Conservation (phyloP, 192 early-diverging fungal genomes). For the Helicostylum pulchrum region DNA sequence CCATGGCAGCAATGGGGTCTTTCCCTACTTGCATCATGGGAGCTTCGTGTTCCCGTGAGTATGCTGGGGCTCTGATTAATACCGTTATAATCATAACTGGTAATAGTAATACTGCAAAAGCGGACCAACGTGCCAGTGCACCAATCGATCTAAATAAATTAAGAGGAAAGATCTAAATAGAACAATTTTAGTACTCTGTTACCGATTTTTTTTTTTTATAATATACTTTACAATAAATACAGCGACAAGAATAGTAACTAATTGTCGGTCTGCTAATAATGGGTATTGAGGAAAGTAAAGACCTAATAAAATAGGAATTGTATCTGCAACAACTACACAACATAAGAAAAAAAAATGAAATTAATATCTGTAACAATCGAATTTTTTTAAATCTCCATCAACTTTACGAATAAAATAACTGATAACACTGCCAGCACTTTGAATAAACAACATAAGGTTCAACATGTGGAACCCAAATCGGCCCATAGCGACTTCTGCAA, state of each 20-base stretch:
- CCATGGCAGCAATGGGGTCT: constrained; percentile 59
- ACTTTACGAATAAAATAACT: constrained; percentile 57
- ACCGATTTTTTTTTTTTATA: background rate
- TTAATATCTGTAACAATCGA: background rate
- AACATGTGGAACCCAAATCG: constrained; percentile 47
- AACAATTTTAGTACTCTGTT: constrained; percentile 4
- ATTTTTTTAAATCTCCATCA: too few species aligned
- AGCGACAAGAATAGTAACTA: constrained; percentile 38
- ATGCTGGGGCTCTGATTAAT: constrained; percentile 52
- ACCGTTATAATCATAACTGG: constrained; percentile 62
- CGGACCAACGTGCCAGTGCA: constrained; percentile 52
- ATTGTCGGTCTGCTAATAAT: constrained; percentile 26
- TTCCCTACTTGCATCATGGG: constrained; percentile 51
- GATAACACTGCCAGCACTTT: constrained; percentile 56
- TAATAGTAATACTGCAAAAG: constrained; percentile 54
- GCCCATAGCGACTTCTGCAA: constrained; percentile 54
- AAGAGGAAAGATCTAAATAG: constrained; percentile 53
- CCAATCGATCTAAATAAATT: constrained; percentile 61
- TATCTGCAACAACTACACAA: constrained; percentile 45
- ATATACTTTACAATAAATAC: constrained; percentile 40
- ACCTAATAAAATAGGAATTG: constrained; percentile 41
- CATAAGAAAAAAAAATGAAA: constrained; percentile 6
- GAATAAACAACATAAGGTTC: constrained; percentile 55
- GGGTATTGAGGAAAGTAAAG: constrained; percentile 33
- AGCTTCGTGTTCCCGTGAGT: constrained; percentile 47